These are phyloP conservation scores for Wallacemonas rigidus DNA, from an alignment of 208 protist genomes.

Conservation along the genomic window DNA sequence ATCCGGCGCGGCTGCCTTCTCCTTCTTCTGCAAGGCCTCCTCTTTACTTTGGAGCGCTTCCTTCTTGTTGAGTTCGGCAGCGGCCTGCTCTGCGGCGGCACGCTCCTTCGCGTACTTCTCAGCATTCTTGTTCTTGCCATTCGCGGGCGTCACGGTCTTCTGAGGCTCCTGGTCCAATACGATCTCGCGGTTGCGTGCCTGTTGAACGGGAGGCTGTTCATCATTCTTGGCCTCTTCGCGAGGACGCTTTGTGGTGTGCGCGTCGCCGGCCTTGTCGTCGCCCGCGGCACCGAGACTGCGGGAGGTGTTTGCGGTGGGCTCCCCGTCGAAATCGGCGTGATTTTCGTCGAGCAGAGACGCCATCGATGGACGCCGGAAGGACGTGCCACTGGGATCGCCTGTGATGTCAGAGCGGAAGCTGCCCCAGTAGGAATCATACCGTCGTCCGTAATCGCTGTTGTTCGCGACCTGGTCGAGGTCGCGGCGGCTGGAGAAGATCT, in stretches of 20 bases:
- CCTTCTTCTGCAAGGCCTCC: too few relatives aligned
- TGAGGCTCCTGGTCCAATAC: neutral
- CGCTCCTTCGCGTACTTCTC: constrained; percentile 16
- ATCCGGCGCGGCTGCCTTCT: neutral
- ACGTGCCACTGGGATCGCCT: constrained; percentile 27
- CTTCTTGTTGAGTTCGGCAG: neutral
- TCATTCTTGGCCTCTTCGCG: neutral
- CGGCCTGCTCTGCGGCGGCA: constrained; percentile 2
- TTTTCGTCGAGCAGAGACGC: constrained; percentile 14
- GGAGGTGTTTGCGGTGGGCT: neutral
- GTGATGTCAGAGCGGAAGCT: constrained; percentile 30
- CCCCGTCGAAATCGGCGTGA: neutral
- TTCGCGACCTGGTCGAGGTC: constrained; percentile 51
- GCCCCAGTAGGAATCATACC: constrained; percentile 51
- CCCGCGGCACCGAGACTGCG: neutral
- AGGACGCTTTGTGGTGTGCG: neutral
- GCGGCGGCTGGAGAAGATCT: constrained; percentile 74
- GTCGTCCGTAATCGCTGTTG: constrained; percentile 46
- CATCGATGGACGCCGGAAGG: constrained; percentile 12
- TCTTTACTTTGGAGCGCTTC: too few relatives aligned
- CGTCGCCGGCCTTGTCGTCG: neutral
- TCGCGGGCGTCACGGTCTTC: neutral
- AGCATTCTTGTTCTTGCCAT: neutral
- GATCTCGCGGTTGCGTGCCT: neutral
- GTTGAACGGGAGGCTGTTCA: neutral